A percentile compares a stretch with the other conserved stretches of the same genome.
Conservation (phyloP, 805 yeast species). For the Candida jianshihensis region DNA sequence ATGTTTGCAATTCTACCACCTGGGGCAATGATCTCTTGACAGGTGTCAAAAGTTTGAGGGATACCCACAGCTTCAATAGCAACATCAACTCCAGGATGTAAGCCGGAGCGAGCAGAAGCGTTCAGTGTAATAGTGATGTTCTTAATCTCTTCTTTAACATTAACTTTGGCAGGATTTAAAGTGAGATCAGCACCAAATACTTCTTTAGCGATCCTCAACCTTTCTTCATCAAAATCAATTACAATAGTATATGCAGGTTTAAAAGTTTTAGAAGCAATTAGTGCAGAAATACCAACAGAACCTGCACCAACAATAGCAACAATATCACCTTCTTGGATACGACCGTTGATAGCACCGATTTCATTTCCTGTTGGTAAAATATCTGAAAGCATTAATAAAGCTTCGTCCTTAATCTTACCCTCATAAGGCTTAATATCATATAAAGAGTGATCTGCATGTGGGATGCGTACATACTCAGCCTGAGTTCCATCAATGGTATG, state of each 20-base stretch:
- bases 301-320: constrained; percentile 66
- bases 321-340: constrained; percentile 44
- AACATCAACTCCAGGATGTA: constrained; percentile 48
- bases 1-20: constrained; percentile 64
- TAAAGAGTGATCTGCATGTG: constrained; percentile 37
- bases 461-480: constrained; percentile 53
- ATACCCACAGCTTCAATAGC: constrained; percentile 63
- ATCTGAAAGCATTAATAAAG: constrained; percentile 54
- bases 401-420: constrained; percentile 35
- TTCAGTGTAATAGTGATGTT: constrained; percentile 22
- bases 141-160: constrained; percentile 32
- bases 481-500: constrained; percentile 64
- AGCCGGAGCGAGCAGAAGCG: constrained; percentile 20
- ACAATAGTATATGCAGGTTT: constrained; percentile 52
- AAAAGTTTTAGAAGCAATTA: constrained; percentile 44
- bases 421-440: constrained; percentile 25
- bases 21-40: constrained; percentile 45
- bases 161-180: constrained; percentile 44
- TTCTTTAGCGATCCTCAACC: constrained; percentile 49
- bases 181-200: constrained; percentile 53
- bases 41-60: constrained; percentile 51
- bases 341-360: constrained; percentile 54
- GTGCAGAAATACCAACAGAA: constrained; percentile 60
- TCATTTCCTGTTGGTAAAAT: constrained; percentile 65
- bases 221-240: constrained; percentile 52